Evolutionary conservation across 2,329 filamentous ascomycete genomes (phyloP).

Genomic region (Colletotrichum trifolii): DNA sequence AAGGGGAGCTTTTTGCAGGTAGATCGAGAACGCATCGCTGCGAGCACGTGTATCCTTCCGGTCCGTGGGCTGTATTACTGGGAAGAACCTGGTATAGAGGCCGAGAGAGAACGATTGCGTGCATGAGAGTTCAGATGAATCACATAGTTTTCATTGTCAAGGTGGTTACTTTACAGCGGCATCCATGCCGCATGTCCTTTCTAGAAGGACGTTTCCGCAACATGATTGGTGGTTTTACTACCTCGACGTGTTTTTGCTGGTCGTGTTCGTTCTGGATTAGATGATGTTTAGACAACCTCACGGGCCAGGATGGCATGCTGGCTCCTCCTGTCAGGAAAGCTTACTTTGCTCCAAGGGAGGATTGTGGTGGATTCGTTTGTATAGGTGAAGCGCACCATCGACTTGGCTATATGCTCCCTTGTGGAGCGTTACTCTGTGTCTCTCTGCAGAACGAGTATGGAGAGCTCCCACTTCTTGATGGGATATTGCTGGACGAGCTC

Average conservation of each 20-base stretch:
- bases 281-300: not conserved
- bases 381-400: conserved; percentile 26
- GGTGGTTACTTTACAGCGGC: not conserved
- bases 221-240: conserved; percentile 1
- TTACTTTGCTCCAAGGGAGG: conserved; percentile 16
- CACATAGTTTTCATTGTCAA: no score
- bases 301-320: not conserved
- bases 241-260: not conserved
- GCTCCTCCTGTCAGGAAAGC: conserved; percentile 10
- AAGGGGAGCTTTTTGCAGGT: not conserved
- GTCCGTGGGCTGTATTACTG: no score
- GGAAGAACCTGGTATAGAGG: no score
- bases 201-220: not conserved
- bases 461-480: not conserved
- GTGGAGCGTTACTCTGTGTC: not conserved
- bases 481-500: not conserved
- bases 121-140: conserved; percentile 10
- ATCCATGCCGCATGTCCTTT: not conserved
- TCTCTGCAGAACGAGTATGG: not conserved
- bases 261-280: conserved; percentile 2
- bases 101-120: conserved; percentile 1
- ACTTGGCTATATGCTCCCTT: conserved; percentile 19
- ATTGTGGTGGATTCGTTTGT: not conserved
- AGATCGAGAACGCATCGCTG: not conserved
- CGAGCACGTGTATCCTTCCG: not conserved